phyloP scores from a whole-genome alignment of 2,329 filamentous ascomycete genomes.

The Aureobasidium sp. region DNA sequence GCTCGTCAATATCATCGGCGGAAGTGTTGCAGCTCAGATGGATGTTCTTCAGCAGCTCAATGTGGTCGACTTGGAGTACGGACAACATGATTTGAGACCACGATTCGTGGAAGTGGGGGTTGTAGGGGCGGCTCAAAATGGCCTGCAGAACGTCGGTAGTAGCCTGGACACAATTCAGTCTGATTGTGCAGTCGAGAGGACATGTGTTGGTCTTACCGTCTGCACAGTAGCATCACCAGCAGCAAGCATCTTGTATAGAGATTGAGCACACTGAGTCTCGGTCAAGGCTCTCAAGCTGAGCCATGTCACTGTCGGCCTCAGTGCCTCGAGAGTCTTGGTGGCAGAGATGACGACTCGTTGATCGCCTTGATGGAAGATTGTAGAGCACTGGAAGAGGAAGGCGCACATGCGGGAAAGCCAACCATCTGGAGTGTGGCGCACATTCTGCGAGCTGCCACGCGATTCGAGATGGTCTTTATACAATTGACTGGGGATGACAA shows the following conservation, averaged over 20 bases:
- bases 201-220: slow-evolving; percentile 47
- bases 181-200: neutral
- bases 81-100: slow-evolving; percentile 24
- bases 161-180: slow-evolving; percentile 44
- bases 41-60: slow-evolving; percentile 24
- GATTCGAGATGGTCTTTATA: slow-evolving; percentile 60
- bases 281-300: slow-evolving; percentile 74
- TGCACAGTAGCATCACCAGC: slow-evolving; percentile 63
- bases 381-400: slow-evolving; percentile 11
- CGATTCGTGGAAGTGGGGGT: slow-evolving; percentile 62
- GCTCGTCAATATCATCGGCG: slow-evolving; percentile 73
- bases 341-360: slow-evolving; percentile 62
- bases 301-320: slow-evolving; percentile 79
- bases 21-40: slow-evolving; percentile 22
- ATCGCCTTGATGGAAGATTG: slow-evolving; percentile 31
- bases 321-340: slow-evolving; percentile 65
- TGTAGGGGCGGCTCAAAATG: slow-evolving; percentile 32
- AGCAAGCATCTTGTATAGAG: slow-evolving; percentile 63
- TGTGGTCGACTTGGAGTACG: slow-evolving; percentile 23
- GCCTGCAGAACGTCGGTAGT: slow-evolving; percentile 29
- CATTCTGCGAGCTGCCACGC: slow-evolving; percentile 57
- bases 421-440: slow-evolving; percentile 73
- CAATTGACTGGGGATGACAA: slow-evolving; percentile 74
- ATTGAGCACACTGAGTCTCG: slow-evolving; percentile 59
- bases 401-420: slow-evolving; percentile 60